Base-by-base conservation (phyloP, 2,329 filamentous ascomycete species). In the Calonectria montana region DNA sequence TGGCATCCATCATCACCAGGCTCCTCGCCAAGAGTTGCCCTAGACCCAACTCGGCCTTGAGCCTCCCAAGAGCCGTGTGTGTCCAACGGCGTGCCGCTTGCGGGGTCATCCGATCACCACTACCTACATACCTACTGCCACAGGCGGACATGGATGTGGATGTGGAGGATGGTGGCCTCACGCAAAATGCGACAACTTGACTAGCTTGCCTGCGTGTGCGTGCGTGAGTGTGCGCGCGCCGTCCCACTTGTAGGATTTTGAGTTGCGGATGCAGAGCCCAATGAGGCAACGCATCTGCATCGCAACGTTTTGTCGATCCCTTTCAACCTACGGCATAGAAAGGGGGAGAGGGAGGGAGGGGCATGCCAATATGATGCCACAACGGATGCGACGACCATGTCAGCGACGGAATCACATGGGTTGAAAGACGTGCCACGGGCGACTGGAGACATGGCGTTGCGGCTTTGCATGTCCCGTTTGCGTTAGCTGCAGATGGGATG, bases 341-440 rank as follows among this genome's bases (percentile, higher is more conserved):
- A 12, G 31, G 10, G 31, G 3, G 31, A 35, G 10, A 10, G 31
- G 23, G 15, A 35, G 35, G 37, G 25, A 18, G 31, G 31, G 50
- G 12, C 13, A 39, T 37, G 13, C 53, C 21, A 23, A 12, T 9
- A 9, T 18, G 53, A 59, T 59, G 53, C 53, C 53, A 37, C 53
- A 25, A 21, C n/a, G 21, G 39, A 62, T 45, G 57, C 25, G 57
- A 62, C 25, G 2, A 37, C 31, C 31, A 62, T 67, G 50, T 41
- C 23, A 50, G 43, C 31, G 65, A 31, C 43, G 31, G 47, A 25
- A 13, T 68, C 65, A 68, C 65, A 68, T 68, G 65, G 65, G 18
- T 45, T 15, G 15, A 25, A 16, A 29, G 18, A 27, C 21, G 21
- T 37, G 23, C 18, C 39, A 31, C 31, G 57, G 25, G 18, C 55